Base-by-base conservation (phyloP, 2,329 filamentous ascomycete species). In the Colletotrichum agaves region DNA sequence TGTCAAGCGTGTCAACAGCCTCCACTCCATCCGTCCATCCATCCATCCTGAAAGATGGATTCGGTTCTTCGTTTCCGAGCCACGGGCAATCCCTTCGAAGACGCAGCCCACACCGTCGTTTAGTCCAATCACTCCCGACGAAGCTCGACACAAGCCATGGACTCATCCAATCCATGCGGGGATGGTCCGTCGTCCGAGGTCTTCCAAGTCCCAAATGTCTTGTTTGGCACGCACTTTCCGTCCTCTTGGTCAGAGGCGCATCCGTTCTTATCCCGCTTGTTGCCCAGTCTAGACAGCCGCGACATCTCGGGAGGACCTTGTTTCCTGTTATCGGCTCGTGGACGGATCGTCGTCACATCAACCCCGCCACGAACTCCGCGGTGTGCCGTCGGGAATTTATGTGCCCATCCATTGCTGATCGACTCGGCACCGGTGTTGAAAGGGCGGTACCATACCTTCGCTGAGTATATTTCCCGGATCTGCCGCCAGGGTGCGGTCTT, bases 31-130 rank as follows among this genome's bases (percentile, higher is more conserved):
- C 61, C 52, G 39, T 64, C 58, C 62, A 39, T 56, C 58, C 57
- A 4, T 3, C 27, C 46, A 13, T 50, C 31, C 50, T 58, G 52
- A 21, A 57, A 19, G 41, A 39, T 53, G 33, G 33, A 53, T 17
- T 59, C 53, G 60, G 60, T 39, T 67, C 46, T 53, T 49, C 46
- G 53, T 64, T 67, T 67, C 64, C 64, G 61, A 64, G 47, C 39
- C 64, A 59, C 35, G 61, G 43, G 41, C 17, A n/a, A 67, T 64
- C 61, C 64, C 39, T 58, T 41, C 23, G 41, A n/a, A 21, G 17
- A 31, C n/a, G 11, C 21, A 50, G 13, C 17, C 21, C 27, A 3
- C 37, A 19, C 19, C 63, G 61, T 47, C 39, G 21, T 60, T 46
- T 47, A 55, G 39, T 35, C 39, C 46, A 37, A 64, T 44, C 35